Evolutionary conservation across 2,329 filamentous ascomycete species (phyloP).

Genomic region (Cephalotrichum gorgonifer): DNA sequence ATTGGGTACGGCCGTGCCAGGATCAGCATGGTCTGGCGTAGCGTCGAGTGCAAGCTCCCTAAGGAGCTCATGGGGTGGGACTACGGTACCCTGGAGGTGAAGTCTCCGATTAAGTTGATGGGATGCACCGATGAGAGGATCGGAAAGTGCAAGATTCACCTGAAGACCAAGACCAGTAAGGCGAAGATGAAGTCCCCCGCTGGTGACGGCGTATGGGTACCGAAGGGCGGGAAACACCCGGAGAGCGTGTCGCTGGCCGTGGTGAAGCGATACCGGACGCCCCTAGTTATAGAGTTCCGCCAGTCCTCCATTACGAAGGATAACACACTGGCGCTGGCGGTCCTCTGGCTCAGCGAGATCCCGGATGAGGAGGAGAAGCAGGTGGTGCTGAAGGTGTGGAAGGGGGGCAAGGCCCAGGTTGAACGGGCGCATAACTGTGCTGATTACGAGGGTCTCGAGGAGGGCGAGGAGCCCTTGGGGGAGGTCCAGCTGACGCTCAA

Average conservation of each 20-base stretch:
- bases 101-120: constrained; percentile 53
- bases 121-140: constrained; percentile 51
- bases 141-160: constrained; percentile 62
- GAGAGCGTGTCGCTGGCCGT: constrained; percentile 66
- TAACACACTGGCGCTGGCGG: constrained; percentile 28
- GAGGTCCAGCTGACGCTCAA: constrained; percentile 56
- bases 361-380: constrained; percentile 67
- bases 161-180: constrained; percentile 77
- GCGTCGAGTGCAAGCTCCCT: constrained; percentile 77
- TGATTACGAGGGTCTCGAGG: constrained; percentile 56
- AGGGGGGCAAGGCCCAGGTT: constrained; percentile 52
- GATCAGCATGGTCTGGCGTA: constrained; percentile 82
- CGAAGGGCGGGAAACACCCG: constrained; percentile 9
- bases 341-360: constrained; percentile 79
- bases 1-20: constrained; percentile 85
- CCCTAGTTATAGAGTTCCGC: constrained; percentile 81
- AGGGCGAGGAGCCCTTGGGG: constrained; percentile 66
- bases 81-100: constrained; percentile 87
- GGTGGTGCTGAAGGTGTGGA: constrained; percentile 87
- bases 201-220: constrained; percentile 7
- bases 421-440: constrained; percentile 63
- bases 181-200: constrained; percentile 28
- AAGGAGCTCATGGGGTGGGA: constrained; percentile 84
- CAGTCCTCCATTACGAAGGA: constrained; percentile 21
- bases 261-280: constrained; percentile 80